These are phyloP conservation scores for Mallotus repandus DNA, from an alignment of 441 rosid species.

Conservation along the genomic window DNA sequence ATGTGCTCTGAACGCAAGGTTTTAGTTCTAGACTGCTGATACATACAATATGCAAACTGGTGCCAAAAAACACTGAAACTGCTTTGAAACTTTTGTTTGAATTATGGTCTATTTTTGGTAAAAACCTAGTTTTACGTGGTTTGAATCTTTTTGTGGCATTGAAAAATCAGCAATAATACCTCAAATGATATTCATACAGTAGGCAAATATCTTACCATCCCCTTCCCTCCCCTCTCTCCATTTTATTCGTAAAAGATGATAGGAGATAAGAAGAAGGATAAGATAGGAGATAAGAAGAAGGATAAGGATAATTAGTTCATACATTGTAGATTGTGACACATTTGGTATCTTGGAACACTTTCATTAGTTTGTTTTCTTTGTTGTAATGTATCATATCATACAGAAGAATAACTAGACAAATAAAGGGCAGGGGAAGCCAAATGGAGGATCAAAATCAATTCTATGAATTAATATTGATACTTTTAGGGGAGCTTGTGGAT, in stretches of 20 bases:
- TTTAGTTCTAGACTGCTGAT: background rate
- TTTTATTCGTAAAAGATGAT: background rate
- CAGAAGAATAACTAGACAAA: background rate
- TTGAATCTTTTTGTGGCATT: background rate
- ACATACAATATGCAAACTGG: background rate
- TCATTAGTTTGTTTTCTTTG: background rate
- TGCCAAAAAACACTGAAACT: background rate
- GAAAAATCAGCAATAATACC: background rate
- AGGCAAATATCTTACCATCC: background rate
- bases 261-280: background rate
- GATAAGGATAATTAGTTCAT: background rate
- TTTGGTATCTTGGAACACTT: background rate
- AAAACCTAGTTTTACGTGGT: background rate
- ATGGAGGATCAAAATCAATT: background rate
- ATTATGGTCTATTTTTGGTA: background rate
- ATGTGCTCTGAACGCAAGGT: background rate
- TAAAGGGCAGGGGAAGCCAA: background rate
- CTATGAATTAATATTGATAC: too few relatives aligned
- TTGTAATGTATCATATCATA: background rate
- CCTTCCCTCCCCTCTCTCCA: background rate
- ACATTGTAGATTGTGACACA: background rate
- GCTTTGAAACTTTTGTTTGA: background rate
- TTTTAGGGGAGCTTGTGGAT: background rate
- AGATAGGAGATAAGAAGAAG: background rate
- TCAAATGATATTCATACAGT: too few relatives aligned